These are phyloP conservation scores for Dipteronia sinensis DNA, from an alignment of 345 rosid species.

Conservation along the genomic window DNA sequence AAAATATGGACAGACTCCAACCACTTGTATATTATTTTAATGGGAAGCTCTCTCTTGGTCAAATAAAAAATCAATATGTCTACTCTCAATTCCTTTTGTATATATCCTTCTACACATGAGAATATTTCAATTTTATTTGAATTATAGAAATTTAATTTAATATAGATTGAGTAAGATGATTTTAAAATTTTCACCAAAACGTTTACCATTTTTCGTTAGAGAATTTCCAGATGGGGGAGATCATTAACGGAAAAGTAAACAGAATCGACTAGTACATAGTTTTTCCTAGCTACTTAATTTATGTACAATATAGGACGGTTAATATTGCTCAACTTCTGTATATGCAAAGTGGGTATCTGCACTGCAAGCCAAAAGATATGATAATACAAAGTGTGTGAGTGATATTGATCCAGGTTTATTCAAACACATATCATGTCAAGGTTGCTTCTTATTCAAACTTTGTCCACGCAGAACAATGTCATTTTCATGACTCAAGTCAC, in stretches of 20 bases:
- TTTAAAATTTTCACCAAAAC: not conserved
- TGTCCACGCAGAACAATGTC: slow-evolving; percentile 3
- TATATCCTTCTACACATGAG: not conserved
- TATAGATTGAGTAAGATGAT: not conserved
- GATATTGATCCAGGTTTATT: not conserved
- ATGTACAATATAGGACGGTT: not conserved
- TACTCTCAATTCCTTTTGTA: not conserved
- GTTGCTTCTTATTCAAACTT: slow-evolving; percentile 10
- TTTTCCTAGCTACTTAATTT: no score
- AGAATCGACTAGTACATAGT: no score
- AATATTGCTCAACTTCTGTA: not conserved
- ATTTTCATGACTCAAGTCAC: slow-evolving; percentile 9
- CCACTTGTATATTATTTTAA: slow-evolving; percentile 22
- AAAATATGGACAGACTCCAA: slow-evolving; percentile 14
- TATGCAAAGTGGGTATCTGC: not conserved
- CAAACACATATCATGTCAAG: slow-evolving; percentile 13
- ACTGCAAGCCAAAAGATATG: not conserved
- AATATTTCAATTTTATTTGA: no score
- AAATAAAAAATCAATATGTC: not conserved
- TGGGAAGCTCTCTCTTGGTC: slow-evolving; percentile 11
- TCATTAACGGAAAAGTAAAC: no score
- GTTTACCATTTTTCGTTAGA: no score
- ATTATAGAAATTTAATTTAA: no score
- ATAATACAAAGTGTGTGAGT: not conserved
- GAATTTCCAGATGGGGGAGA: no score